phyloP scores from a whole-genome alignment of 148 eudicot species.

The Silene uniflora region DNA sequence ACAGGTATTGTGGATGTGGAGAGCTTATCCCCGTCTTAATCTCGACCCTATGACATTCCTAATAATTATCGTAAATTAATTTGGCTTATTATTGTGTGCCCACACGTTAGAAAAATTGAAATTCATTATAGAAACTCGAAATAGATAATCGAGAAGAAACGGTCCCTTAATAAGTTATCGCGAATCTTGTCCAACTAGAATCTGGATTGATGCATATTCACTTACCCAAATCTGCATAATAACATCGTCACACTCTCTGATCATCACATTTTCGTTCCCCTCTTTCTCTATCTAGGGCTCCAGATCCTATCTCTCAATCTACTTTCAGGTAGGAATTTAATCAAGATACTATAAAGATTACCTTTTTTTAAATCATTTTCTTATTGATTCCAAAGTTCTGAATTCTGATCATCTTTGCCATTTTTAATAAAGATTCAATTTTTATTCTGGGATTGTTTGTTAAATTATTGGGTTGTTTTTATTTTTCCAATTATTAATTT shows the following conservation, averaged over 20 bases:
- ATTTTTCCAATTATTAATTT: neutral
- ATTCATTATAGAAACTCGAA: too few species aligned
- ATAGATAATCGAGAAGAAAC: too few species aligned
- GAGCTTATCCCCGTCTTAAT: too few species aligned
- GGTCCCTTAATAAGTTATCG: too few species aligned
- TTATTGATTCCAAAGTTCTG: neutral
- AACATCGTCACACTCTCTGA: neutral
- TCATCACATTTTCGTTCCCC: neutral
- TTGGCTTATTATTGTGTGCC: too few species aligned
- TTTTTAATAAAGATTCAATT: neutral
- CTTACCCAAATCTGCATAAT: neutral
- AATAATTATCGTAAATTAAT: too few species aligned
- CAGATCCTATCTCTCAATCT: constrained; percentile 16
- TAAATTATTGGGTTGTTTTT: neutral
- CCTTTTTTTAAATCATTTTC: neutral
- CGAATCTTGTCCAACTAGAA: neutral
- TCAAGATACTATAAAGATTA: neutral
- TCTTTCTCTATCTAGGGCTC: constrained; percentile 39
- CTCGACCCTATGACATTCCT: too few species aligned
- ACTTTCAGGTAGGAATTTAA: neutral
- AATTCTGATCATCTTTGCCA: neutral
- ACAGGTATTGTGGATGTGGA: too few species aligned
- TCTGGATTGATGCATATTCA: constrained; percentile 1
- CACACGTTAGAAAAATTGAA: too few species aligned
- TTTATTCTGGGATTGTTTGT: neutral